Evolutionary conservation across 805 yeast genomes (phyloP).

Genomic region (Yarrowia hollandica): DNA sequence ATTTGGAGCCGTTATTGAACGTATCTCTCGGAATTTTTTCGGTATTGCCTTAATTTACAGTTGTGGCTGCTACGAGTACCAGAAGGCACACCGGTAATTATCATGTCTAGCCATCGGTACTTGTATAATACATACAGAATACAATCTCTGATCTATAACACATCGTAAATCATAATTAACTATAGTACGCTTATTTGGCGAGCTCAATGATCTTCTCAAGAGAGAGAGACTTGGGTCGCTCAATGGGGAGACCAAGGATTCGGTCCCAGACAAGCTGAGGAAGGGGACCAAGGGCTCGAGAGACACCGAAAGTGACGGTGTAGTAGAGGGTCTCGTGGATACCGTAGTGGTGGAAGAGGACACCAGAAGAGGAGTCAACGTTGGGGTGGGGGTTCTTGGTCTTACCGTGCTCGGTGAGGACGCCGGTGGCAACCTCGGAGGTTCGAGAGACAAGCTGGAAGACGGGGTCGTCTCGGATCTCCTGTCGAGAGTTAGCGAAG

Average conservation of each 20-base stretch:
- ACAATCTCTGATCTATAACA: not conserved
- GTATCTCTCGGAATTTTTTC: not conserved
- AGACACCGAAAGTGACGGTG: conserved; percentile 83
- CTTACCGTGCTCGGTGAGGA: conserved; percentile 80
- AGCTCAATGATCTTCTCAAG: conserved; percentile 88
- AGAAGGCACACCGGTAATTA: too few species aligned
- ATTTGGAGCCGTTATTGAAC: not conserved
- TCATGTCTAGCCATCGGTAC: too few species aligned
- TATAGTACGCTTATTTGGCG: conserved; percentile 40
- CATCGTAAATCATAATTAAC: conserved; percentile 22
- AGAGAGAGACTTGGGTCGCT: conserved; percentile 91
- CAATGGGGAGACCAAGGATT: conserved; percentile 78
- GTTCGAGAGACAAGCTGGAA: conserved; percentile 76
- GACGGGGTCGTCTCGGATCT: conserved; percentile 63
- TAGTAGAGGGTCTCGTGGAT: conserved; percentile 78
- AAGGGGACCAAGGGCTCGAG: conserved; percentile 83
- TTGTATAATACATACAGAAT: not conserved
- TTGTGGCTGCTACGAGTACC: too few species aligned
- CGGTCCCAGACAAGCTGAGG: conserved; percentile 85
- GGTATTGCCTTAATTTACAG: too few species aligned
- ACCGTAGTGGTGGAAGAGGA: conserved; percentile 81
- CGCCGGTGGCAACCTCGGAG: conserved; percentile 80
- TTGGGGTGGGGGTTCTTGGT: conserved; percentile 94
- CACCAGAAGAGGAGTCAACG: conserved; percentile 87
- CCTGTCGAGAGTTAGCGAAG: conserved; percentile 56